phyloP scores from a whole-genome alignment of 73 alveolate genomes.

The Tetrahymena borealis region DNA sequence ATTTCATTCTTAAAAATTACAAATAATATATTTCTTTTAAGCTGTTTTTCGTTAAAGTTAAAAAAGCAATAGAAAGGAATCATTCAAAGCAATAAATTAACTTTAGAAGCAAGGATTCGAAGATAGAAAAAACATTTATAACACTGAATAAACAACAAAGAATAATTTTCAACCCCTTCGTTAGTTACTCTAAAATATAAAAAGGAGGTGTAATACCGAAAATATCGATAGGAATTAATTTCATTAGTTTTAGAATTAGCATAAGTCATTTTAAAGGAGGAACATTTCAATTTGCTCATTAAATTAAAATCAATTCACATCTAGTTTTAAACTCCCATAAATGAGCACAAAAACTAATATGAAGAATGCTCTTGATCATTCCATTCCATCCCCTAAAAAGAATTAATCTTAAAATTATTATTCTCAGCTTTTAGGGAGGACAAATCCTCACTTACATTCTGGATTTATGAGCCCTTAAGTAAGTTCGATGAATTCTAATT shows the following conservation, averaged over 20 bases:
- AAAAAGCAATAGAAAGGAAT: neutral
- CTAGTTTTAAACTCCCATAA: neutral
- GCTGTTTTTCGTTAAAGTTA: neutral
- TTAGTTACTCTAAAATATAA: neutral
- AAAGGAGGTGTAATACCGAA: neutral
- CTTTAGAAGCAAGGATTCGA: neutral
- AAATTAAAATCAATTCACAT: neutral
- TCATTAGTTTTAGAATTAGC: too few species aligned
- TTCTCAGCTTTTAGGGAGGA: neutral
- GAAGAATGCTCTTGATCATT: neutral
- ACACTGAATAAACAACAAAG: neutral
- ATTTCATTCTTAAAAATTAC: neutral
- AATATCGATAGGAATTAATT: too few species aligned
- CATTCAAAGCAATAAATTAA: neutral
- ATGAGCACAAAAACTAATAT: neutral
- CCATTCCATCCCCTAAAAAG: neutral
- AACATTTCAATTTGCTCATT: too few species aligned
- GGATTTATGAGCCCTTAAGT: neutral
- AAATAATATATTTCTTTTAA: neutral
- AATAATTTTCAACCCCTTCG: neutral
- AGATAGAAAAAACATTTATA: neutral
- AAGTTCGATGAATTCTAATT: neutral
- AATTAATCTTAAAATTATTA: neutral
- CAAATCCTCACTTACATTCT: neutral
- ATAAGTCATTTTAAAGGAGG: too few species aligned